These are phyloP conservation scores for Moniliella sp. DNA, from an alignment of 1,284 basidiomycete genomes.

Conservation along the genomic window DNA sequence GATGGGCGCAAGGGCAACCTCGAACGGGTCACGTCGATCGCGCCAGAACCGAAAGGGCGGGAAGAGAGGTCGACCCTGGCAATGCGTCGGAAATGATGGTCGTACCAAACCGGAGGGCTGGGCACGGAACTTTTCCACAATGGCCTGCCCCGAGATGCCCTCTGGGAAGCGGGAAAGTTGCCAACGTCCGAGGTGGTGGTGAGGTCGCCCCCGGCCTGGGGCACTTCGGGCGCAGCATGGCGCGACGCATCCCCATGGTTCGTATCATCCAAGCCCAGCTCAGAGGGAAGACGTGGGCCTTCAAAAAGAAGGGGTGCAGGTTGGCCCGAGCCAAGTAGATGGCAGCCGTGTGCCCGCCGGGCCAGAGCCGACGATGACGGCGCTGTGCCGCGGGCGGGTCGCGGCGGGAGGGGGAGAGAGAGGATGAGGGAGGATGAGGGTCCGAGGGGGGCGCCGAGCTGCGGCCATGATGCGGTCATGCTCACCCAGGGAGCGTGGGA, in stretches of 20 bases:
- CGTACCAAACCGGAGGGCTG: conserved; percentile 63
- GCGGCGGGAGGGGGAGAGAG: too few relatives aligned
- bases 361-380: conserved; percentile 86
- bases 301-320: conserved; percentile 73
- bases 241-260: too few relatives aligned
- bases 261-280: too few relatives aligned
- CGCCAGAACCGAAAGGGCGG: conserved; percentile 90
- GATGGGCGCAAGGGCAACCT: conserved; percentile 52
- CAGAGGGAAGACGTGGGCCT: too few relatives aligned
- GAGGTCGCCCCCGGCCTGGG: conserved; percentile 87
- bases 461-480: too few relatives aligned
- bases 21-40: too few relatives aligned
- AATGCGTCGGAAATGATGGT: conserved; percentile 86
- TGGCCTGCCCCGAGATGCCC: conserved; percentile 82
- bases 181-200: conserved; percentile 86
- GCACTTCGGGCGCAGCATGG: conserved; percentile 96
- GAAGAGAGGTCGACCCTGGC: conserved; percentile 75
- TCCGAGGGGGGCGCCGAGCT: too few relatives aligned
- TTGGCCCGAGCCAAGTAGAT: conserved; percentile 92
- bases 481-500: too few relatives aligned
- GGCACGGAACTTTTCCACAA: conserved; percentile 87
- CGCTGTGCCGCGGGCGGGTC: too few relatives aligned
- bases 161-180: conserved; percentile 73
- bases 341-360: conserved; percentile 56
- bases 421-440: too few relatives aligned